Conservation (phyloP, 805 yeast species). For the Ogataea parapolymorpha region DNA sequence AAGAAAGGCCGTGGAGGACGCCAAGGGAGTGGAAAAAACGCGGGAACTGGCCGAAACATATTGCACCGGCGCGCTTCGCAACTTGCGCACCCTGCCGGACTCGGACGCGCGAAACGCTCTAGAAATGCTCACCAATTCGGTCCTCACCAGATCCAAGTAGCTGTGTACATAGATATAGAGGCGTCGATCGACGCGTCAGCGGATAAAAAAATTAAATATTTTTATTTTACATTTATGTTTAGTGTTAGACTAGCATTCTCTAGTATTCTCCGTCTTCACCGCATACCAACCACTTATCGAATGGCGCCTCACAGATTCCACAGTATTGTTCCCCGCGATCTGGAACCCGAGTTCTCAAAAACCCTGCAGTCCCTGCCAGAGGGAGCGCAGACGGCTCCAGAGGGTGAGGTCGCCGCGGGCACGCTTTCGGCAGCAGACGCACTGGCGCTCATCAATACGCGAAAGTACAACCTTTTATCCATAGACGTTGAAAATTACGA, state of each 20-base stretch:
- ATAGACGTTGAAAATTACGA: slow-evolving; percentile 28
- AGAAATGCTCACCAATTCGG: slow-evolving; percentile 76
- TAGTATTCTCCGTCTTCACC: no score
- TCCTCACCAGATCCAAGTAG: slow-evolving; percentile 75
- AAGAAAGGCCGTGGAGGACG: slow-evolving; percentile 62
- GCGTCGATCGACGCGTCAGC: slow-evolving; percentile 6
- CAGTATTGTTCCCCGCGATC: background rate
- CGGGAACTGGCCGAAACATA: slow-evolving; percentile 72
- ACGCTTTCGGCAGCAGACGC: slow-evolving; percentile 22
- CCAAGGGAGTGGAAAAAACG: slow-evolving; percentile 76
- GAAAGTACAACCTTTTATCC: slow-evolving; percentile 23
- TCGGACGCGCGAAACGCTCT: slow-evolving; percentile 87
- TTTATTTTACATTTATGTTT: background rate
- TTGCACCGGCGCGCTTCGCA: slow-evolving; percentile 68
- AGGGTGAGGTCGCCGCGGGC: background rate
- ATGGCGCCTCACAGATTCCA: background rate
- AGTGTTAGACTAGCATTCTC: background rate
- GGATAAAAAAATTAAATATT: background rate
- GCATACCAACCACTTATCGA: background rate
- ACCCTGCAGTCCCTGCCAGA: background rate
- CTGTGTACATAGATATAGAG: slow-evolving; percentile 9
- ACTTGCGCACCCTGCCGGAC: slow-evolving; percentile 74
- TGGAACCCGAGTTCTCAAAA: background rate
- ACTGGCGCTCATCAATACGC: slow-evolving; percentile 21
- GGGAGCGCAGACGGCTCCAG: background rate